Evolutionary conservation across 768 basidiomycete species (phyloP).

Genomic region (Tricholoma sp.): DNA sequence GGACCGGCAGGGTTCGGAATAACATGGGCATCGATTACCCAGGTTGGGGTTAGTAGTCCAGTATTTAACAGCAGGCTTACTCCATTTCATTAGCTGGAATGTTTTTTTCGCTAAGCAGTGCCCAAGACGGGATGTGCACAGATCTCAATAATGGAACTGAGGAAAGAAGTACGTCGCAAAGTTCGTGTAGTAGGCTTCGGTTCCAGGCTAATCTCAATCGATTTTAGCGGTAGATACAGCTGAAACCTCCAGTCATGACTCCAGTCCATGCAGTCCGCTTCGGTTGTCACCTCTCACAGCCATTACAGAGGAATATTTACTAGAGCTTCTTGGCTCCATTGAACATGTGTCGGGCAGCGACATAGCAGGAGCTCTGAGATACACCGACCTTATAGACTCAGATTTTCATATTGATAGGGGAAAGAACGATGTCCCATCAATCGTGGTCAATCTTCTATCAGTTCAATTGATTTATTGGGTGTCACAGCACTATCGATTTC

Average conservation of each 20-base stretch:
- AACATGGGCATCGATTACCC: neutral
- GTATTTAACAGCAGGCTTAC: no score
- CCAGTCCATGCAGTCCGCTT: no score
- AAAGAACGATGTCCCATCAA: neutral
- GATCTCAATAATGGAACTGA: no score
- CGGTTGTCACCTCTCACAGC: neutral
- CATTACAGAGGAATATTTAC: neutral
- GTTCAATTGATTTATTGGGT: neutral
- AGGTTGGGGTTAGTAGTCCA: neutral
- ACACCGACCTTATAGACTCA: neutral
- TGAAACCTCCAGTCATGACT: neutral
- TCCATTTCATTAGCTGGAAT: no score
- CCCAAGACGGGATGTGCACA: no score
- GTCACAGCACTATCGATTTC: neutral
- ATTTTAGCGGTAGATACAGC: no score
- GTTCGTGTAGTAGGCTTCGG: no score
- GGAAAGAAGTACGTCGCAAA: no score
- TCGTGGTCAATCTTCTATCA: neutral
- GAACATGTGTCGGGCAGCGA: neutral
- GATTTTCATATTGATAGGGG: neutral
- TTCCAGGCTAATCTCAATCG: no score
- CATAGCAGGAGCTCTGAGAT: neutral
- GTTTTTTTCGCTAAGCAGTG: no score
- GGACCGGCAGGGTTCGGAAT: neutral
- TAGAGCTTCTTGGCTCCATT: neutral